Base-by-base conservation (phyloP, 257 asterid genomes). In the Agastache rugosa region DNA sequence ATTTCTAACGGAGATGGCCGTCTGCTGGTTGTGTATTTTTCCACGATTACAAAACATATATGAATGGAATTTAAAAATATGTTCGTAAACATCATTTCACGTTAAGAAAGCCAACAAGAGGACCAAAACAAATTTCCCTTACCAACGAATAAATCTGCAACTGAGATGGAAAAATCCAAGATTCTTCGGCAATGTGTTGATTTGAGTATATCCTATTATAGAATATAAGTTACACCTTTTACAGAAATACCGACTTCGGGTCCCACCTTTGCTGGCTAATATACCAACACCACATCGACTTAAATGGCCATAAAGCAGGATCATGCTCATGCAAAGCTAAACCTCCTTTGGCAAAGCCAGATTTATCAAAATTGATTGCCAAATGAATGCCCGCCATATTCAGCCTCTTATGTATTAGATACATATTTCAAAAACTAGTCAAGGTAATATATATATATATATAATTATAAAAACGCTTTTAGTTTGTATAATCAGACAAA, bases 61-160 rank as follows among this genome's bases (percentile, higher is more conserved):
- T 65, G 76, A 71, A 69, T 22, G 62, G 44, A 56, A 35, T 56
- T n/a, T 72, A 12, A 31, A 54, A 60, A 37, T 65, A 79, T 59
- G 45, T 42, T 39, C 70, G 34, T 63, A 61, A 73, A 63, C 53
- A 74, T 37, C 67, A 50, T 61, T 78, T 59, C 50, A 60, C 20
- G 69, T 58, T 80, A 56, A 63, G 65, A 80, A 81, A 80, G 68
- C 79, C 85, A 83, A 74, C 72, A 76, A 82, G 84, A 82, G 78
- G 85, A 83, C 86, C 86, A 77, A 82, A 82, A 73, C 85, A 81
- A 79, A 70, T 82, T 84, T 79, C 86, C 89, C 97, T 93, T 91
- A 93, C 97, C 97, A 83, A 93, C 92, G 76, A 88, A 80, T 50
- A 80, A 69, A 80, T 94, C 98, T 84, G 98, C 98, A 81, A 85